Evolutionary conservation across 2,329 filamentous ascomycete genomes (phyloP).

Genomic region (Beauveria sp.): DNA sequence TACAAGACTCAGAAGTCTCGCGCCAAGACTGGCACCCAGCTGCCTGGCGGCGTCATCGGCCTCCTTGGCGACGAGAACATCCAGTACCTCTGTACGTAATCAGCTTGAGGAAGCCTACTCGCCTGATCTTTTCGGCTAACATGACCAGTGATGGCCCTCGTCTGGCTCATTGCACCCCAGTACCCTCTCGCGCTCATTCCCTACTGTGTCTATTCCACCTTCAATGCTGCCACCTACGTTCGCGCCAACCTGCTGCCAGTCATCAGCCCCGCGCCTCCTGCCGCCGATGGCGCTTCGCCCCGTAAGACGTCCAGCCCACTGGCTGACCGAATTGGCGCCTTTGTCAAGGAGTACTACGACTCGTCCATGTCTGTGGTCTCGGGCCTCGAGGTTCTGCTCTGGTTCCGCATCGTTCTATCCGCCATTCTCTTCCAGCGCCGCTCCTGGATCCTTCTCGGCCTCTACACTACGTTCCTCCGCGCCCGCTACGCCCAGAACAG

Average conservation of each 20-base stretch:
- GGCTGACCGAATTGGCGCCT: conserved; percentile 77
- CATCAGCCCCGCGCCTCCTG: conserved; percentile 58
- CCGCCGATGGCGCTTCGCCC: conserved; percentile 50
- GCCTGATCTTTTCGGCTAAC: conserved; percentile 12
- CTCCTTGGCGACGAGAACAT: conserved; percentile 89
- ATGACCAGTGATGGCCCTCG: conserved; percentile 71
- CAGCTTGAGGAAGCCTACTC: neutral
- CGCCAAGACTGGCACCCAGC: conserved; percentile 61
- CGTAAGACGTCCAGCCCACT: conserved; percentile 49
- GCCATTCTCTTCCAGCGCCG: conserved; percentile 83
- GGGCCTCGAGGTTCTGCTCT: conserved; percentile 77
- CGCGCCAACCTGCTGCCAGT: conserved; percentile 89
- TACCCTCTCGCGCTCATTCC: conserved; percentile 85
- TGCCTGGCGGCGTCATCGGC: conserved; percentile 52
- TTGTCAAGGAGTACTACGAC: conserved; percentile 98
- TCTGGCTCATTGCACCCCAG: conserved; percentile 91
- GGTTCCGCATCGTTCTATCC: conserved; percentile 72
- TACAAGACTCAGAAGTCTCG: conserved; percentile 94
- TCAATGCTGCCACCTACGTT: conserved; percentile 96
- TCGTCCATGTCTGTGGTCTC: conserved; percentile 90
- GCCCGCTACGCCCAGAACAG: conserved; percentile 82
- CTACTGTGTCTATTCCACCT: conserved; percentile 94
- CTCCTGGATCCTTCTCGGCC: conserved; percentile 76
- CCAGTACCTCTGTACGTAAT: conserved; percentile 78
- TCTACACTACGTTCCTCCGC: conserved; percentile 91